Conservation (phyloP, 2,329 filamentous ascomycete genomes). For the Capronia americana region DNA sequence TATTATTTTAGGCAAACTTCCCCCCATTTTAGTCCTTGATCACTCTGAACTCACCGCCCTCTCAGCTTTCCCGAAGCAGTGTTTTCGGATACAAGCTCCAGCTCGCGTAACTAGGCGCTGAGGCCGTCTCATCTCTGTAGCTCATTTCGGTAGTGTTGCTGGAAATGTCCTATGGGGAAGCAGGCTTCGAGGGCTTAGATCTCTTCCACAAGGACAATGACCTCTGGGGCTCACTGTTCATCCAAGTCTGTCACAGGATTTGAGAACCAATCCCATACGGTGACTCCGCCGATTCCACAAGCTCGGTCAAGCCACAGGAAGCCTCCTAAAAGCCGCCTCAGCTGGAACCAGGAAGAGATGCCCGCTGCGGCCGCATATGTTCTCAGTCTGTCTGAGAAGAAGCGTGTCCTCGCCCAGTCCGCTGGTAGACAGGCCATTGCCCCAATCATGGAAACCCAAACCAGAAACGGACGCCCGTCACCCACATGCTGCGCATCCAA, state of each 20-base stretch:
- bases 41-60: too few species aligned
- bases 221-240: background rate
- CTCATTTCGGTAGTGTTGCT: too few species aligned
- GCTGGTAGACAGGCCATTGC: slow-evolving; percentile 5
- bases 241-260: background rate
- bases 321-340: background rate
- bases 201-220: background rate
- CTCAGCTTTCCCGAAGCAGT: too few species aligned
- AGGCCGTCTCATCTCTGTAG: too few species aligned
- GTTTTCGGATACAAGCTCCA: too few species aligned
- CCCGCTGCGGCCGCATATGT: background rate
- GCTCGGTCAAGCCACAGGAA: slow-evolving; percentile 11
- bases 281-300: background rate
- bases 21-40: too few species aligned
- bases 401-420: background rate
- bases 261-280: background rate
- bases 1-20: too few species aligned
- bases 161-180: background rate
- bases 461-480: background rate
- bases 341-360: slow-evolving; percentile 1
- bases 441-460: background rate
- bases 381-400: background rate
- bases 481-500: background rate
- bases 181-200: background rate
- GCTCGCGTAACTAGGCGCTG: too few species aligned